Evolutionary conservation across 148 eudicot genomes (phyloP).

Genomic region (Camellia sinensis): DNA sequence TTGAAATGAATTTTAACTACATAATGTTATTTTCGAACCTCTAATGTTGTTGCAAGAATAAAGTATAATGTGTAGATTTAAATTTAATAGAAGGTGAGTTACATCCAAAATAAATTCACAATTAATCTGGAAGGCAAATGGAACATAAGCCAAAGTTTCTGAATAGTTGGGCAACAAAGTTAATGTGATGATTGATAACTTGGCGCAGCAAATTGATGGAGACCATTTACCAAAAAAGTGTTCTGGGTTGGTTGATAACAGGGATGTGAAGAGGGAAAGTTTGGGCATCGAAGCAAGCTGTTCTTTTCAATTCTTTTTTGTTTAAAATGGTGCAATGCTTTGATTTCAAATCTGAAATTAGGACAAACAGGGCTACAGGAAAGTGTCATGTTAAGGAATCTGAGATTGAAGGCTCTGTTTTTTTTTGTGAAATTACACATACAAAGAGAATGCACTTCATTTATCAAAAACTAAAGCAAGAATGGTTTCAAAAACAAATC

Average conservation of each 20-base stretch:
- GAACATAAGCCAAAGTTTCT: neutral
- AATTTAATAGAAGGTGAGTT: too few species aligned
- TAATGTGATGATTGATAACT: slow-evolving; percentile 5
- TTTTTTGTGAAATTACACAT: too few species aligned
- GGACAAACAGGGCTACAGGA: neutral
- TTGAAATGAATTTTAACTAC: too few species aligned
- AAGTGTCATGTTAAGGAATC: neutral
- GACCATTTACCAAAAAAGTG: slow-evolving; percentile 10
- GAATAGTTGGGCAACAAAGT: neutral
- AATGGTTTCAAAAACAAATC: too few species aligned
- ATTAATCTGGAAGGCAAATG: neutral
- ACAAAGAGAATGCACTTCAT: neutral
- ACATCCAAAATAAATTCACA: neutral
- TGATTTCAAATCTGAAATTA: neutral
- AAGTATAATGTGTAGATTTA: neutral
- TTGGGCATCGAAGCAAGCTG: slow-evolving; percentile 6
- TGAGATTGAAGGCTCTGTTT: too few species aligned
- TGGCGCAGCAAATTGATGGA: slow-evolving; percentile 1
- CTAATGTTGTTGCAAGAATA: neutral
- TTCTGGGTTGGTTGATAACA: slow-evolving; percentile 16
- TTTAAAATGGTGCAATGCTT: neutral
- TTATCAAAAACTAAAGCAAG: neutral
- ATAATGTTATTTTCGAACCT: too few species aligned
- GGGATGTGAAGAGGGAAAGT: slow-evolving; percentile 1
- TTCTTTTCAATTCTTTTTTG: neutral